Conservation (phyloP, 169 alveolate genomes). For the Cryptosporidium ryanae region DNA sequence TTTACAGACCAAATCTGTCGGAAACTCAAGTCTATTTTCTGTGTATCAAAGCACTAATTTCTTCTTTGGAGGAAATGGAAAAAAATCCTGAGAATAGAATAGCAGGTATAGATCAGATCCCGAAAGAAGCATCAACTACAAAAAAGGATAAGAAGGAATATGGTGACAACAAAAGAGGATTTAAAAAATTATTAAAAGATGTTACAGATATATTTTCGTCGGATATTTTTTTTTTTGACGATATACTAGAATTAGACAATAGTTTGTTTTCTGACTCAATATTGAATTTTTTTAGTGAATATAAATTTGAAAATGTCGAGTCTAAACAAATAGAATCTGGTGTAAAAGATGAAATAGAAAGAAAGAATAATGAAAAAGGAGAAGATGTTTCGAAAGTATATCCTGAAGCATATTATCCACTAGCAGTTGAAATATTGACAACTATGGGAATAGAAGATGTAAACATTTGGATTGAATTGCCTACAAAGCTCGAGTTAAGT, state of each 20-base stretch:
- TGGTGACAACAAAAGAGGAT: conserved; percentile 17
- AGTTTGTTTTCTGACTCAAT: conserved; percentile 33
- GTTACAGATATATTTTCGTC: conserved; percentile 48
- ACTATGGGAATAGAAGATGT: conserved; percentile 40
- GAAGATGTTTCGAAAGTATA: neutral
- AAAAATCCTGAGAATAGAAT: conserved; percentile 23
- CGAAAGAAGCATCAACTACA: conserved; percentile 10
- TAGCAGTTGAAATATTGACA: conserved; percentile 57
- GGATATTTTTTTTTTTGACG: conserved; percentile 56
- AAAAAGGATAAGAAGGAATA: neutral
- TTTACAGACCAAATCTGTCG: conserved; percentile 21
- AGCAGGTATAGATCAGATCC: conserved; percentile 18
- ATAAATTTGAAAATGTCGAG: neutral
- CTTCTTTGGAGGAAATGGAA: conserved; percentile 8
- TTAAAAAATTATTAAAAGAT: conserved; percentile 24
- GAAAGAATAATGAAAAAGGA: neutral
- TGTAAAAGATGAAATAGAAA: neutral
- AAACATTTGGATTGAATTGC: conserved; percentile 24
- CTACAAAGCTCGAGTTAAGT: conserved; percentile 2
- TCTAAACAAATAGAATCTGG: neutral
- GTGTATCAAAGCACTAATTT: conserved; percentile 43
- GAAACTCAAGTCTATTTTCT: conserved; percentile 30
- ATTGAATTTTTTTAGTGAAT: neutral
- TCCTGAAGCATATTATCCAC: conserved; percentile 69
- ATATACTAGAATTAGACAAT: conserved; percentile 48